phyloP scores from a whole-genome alignment of 495 filamentous ascomycete species.

The Articulospora tetracladia region DNA sequence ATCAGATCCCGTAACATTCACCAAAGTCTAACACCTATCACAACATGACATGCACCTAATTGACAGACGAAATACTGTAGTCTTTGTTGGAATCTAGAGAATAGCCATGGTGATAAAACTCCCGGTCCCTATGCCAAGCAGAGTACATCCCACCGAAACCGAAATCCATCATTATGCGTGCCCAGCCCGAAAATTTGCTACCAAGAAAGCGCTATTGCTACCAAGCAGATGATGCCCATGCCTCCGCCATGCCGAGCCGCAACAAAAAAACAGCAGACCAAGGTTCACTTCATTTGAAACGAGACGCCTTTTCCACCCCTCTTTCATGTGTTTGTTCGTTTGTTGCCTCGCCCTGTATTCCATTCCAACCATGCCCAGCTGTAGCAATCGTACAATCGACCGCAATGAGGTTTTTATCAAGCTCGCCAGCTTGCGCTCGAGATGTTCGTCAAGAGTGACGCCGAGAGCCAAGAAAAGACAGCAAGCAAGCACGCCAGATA shows the following conservation, averaged over 20 bases:
- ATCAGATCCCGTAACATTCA: not conserved
- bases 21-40: not conserved
- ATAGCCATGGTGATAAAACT: slow-evolving; percentile 21
- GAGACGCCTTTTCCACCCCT: slow-evolving; percentile 26
- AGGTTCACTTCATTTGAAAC: not conserved
- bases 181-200: slow-evolving; percentile 12
- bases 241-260: not conserved
- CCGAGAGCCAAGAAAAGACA: slow-evolving; percentile 24
- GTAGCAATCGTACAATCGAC: slow-evolving; percentile 19
- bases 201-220: not conserved
- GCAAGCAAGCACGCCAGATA: slow-evolving; percentile 18
- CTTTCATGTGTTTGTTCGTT: slow-evolving; percentile 13
- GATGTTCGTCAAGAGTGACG: slow-evolving; percentile 19
- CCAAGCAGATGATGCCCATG: slow-evolving; percentile 12
- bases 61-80: slow-evolving; percentile 7
- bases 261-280: slow-evolving; percentile 6
- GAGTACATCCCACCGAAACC: slow-evolving; percentile 13
- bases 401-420: slow-evolving; percentile 17
- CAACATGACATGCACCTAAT: not conserved
- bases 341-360: slow-evolving; percentile 17
- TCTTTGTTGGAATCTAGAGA: slow-evolving; percentile 19
- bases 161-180: slow-evolving; percentile 19
- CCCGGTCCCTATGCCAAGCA: slow-evolving; percentile 24
- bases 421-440: slow-evolving; percentile 28
- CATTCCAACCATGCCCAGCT: slow-evolving; percentile 18